Percentiles rank a stretch among this genome's conserved stretches.
These are phyloP conservation scores for Pestalotiopsis sp. DNA, from an alignment of 2,329 filamentous ascomycete genomes.

Conservation along the genomic window DNA sequence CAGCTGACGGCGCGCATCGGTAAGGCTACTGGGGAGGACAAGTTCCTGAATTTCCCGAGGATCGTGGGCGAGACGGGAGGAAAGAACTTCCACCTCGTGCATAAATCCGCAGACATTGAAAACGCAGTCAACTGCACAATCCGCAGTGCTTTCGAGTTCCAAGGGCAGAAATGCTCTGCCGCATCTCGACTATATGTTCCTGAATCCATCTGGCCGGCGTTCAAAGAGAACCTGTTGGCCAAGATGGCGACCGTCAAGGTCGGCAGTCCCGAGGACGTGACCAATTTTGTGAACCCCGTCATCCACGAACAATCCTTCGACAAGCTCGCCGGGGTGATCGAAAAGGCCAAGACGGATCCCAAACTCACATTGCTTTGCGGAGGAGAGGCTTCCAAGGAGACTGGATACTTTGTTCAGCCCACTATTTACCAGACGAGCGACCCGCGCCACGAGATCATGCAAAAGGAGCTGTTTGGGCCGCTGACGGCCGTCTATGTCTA, in stretches of 20 bases:
- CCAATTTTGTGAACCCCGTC: slow-evolving; percentile 49
- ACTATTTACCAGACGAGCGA: slow-evolving; percentile 46
- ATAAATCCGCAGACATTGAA: slow-evolving; percentile 47
- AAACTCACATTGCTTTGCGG: slow-evolving; percentile 46
- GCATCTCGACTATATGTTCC: slow-evolving; percentile 42
- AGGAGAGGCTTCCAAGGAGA: slow-evolving; percentile 43
- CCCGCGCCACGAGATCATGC: slow-evolving; percentile 45
- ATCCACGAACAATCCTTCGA: slow-evolving; percentile 50
- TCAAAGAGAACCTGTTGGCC: slow-evolving; percentile 24
- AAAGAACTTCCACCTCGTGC: slow-evolving; percentile 56
- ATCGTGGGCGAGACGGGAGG: slow-evolving; percentile 54
- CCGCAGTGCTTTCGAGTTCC: slow-evolving; percentile 51
- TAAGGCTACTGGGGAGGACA: slow-evolving; percentile 27
- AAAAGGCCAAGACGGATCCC: slow-evolving; percentile 43
- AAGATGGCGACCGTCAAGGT: slow-evolving; percentile 29
- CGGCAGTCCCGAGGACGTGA: slow-evolving; percentile 34
- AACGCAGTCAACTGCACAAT: slow-evolving; percentile 49
- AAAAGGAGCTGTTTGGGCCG: slow-evolving; percentile 51
- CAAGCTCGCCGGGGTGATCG: slow-evolving; percentile 46
- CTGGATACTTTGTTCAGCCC: slow-evolving; percentile 48
- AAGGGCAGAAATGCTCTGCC: slow-evolving; percentile 55
- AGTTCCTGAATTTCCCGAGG: slow-evolving; percentile 41
- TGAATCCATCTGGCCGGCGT: slow-evolving; percentile 40
- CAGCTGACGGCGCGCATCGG: slow-evolving; percentile 34
- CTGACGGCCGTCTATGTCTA: slow-evolving; percentile 50